Conservation (phyloP, 257 asterid genomes). For the Penstemon newberryi region DNA sequence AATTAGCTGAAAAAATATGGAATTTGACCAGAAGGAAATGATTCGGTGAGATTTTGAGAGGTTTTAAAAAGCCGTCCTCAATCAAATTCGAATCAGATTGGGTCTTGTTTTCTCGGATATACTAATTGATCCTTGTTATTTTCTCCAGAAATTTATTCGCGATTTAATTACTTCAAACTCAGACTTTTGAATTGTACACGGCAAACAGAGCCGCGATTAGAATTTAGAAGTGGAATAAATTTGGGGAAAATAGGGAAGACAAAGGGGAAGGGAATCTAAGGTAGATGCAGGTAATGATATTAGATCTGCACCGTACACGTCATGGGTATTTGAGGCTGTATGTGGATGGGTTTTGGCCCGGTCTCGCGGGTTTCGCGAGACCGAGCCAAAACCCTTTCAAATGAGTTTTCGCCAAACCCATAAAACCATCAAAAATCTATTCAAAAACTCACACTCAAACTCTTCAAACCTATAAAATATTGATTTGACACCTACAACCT, state of each 20-base stretch:
- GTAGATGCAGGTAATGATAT: slow-evolving; percentile 3
- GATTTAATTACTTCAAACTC: neutral
- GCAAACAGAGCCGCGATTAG: neutral
- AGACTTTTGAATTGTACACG: slow-evolving; percentile 5
- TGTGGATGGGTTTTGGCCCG: too few relatives aligned
- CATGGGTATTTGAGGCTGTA: neutral
- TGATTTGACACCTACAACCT: too few relatives aligned
- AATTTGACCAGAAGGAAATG: slow-evolving; percentile 20
- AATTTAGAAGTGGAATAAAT: neutral
- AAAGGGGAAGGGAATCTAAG: neutral
- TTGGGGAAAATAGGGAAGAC: neutral
- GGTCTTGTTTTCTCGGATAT: slow-evolving; percentile 31
- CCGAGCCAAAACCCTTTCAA: too few relatives aligned
- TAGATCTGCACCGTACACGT: slow-evolving; percentile 21
- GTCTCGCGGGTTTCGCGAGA: too few relatives aligned
- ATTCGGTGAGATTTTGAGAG: slow-evolving; percentile 28
- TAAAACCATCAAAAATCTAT: too few relatives aligned
- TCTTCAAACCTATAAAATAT: too few relatives aligned
- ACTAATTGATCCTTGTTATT: slow-evolving; percentile 26
- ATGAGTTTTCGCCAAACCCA: too few relatives aligned
- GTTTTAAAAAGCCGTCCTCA: slow-evolving; percentile 14
- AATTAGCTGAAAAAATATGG: neutral
- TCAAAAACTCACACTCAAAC: too few relatives aligned
- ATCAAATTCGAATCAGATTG: slow-evolving; percentile 21
- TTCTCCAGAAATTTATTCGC: neutral